Conservation (phyloP, 2,329 filamentous ascomycete genomes). For the Botrytis porri region DNA sequence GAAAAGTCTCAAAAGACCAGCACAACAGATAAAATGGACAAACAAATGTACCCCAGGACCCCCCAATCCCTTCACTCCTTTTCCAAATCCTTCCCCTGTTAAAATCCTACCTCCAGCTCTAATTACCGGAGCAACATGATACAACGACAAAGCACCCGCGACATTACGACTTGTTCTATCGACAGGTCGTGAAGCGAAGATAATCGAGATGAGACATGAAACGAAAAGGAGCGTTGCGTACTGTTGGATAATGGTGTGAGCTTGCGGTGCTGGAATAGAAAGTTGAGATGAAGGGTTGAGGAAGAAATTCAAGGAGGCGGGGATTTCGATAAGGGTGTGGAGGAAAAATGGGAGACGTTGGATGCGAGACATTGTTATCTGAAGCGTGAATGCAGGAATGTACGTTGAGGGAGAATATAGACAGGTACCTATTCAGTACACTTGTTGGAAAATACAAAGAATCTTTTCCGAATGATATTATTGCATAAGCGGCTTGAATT, state of each 20-base stretch:
- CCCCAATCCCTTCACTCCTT: constrained; percentile 16
- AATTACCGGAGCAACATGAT: constrained; percentile 39
- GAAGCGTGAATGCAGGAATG: neutral
- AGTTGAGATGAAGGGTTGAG: constrained; percentile 38
- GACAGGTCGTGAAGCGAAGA: constrained; percentile 35
- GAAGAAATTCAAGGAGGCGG: constrained; percentile 41
- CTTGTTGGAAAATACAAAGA: neutral
- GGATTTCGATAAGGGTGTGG: constrained; percentile 40
- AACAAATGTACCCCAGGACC: constrained; percentile 33
- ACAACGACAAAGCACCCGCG: constrained; percentile 39
- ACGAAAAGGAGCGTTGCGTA: constrained; percentile 41
- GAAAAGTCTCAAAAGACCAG: constrained; percentile 13
- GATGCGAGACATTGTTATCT: constrained; percentile 12
- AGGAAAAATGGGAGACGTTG: constrained; percentile 32
- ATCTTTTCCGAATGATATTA: neutral
- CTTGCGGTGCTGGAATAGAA: constrained; percentile 35
- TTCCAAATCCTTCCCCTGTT: constrained; percentile 5
- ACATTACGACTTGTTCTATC: constrained; percentile 36
- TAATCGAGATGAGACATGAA: constrained; percentile 38
- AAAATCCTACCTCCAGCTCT: constrained; percentile 32
- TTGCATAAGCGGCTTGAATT: neutral
- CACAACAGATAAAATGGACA: constrained; percentile 28
- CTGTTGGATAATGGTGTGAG: constrained; percentile 40
- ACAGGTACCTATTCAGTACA: neutral
- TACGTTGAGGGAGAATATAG: too few relatives aligned